Evolutionary conservation across 768 basidiomycete species (phyloP).

Genomic region (Tubosaeta sp.): DNA sequence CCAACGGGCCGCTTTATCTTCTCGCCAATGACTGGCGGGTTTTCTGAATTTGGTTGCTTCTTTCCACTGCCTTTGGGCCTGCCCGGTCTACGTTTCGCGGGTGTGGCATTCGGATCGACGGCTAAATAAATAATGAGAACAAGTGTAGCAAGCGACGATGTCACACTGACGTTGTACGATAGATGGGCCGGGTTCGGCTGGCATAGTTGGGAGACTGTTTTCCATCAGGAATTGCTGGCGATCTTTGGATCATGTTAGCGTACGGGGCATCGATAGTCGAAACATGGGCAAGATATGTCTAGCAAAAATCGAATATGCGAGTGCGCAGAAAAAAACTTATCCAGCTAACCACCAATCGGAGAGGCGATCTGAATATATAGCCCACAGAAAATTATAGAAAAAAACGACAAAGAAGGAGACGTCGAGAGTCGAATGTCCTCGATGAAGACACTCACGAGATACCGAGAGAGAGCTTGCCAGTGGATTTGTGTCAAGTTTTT

Average conservation of each 20-base stretch:
- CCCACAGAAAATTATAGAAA: constrained; percentile 7
- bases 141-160: neutral
- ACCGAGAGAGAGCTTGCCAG: constrained; percentile 10
- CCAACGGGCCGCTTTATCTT: constrained; percentile 78
- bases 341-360: constrained; percentile 27
- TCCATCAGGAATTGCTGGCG: constrained; percentile 20
- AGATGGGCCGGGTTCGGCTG: constrained; percentile 24
- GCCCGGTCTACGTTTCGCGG: constrained; percentile 65
- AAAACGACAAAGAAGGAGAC: constrained; percentile 11
- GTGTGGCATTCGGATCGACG: constrained; percentile 28
- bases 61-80: constrained; percentile 79
- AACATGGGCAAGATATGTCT: constrained; percentile 24
- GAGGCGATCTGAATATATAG: constrained; percentile 17
- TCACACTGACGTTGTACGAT: constrained; percentile 23
- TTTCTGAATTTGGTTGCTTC: constrained; percentile 44
- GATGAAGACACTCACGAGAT: constrained; percentile 24
- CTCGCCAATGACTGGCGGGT: constrained; percentile 36
- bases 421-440: constrained; percentile 7
- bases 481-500: constrained; percentile 25
- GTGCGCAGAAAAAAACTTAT: constrained; percentile 29
- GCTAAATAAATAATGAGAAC: constrained; percentile 13
- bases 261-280: constrained; percentile 16
- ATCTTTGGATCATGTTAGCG: constrained; percentile 27
- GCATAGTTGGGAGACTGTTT: constrained; percentile 20
- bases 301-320: constrained; percentile 33